Conservation (phyloP, 768 basidiomycete genomes). For the Boletellus ananiceps region DNA sequence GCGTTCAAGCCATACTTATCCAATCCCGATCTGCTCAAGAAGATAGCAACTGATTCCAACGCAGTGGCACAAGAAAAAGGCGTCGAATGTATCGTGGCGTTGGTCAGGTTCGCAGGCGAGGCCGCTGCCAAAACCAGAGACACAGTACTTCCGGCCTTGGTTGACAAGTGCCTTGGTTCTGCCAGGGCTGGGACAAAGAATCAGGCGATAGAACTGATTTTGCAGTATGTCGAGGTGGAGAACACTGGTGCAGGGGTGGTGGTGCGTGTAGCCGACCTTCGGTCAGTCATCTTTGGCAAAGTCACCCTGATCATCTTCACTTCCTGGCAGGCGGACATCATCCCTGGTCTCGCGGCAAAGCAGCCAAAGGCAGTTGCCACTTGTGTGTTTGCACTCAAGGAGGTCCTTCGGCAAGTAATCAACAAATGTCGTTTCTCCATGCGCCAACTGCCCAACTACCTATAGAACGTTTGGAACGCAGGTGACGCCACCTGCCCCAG, state of each 20-base stretch:
- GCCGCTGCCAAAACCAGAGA: slow-evolving; percentile 76
- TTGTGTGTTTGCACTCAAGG: slow-evolving; percentile 70
- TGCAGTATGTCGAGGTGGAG: slow-evolving; percentile 93
- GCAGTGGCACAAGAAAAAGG: slow-evolving; percentile 98
- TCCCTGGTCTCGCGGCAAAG: slow-evolving; percentile 85
- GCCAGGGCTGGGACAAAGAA: slow-evolving; percentile 85
- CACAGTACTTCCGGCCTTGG: slow-evolving; percentile 80
- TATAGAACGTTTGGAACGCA: slow-evolving; percentile 75
- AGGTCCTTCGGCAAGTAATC: slow-evolving; percentile 68
- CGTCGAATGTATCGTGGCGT: slow-evolving; percentile 78
- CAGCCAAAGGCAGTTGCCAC: slow-evolving; percentile 92
- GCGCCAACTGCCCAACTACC: slow-evolving; percentile 1
- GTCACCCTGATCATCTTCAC: slow-evolving; percentile 24
- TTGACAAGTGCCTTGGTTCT: slow-evolving; percentile 95
- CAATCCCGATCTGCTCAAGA: slow-evolving; percentile 76
- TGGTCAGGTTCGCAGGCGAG: slow-evolving; percentile 92
- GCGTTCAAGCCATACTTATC: slow-evolving; percentile 87
- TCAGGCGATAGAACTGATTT: slow-evolving; percentile 77
- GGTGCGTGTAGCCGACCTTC: slow-evolving; percentile 51
- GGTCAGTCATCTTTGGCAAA: slow-evolving; percentile 26
- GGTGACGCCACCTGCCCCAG: slow-evolving; percentile 64
- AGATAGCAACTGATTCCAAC: slow-evolving; percentile 85
- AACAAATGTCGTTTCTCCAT: not conserved
- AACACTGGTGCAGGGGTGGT: slow-evolving; percentile 83
- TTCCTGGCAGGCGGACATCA: slow-evolving; percentile 57